Base-by-base conservation (phyloP, 2,329 filamentous ascomycete species). In the Aureobasidium sp. region DNA sequence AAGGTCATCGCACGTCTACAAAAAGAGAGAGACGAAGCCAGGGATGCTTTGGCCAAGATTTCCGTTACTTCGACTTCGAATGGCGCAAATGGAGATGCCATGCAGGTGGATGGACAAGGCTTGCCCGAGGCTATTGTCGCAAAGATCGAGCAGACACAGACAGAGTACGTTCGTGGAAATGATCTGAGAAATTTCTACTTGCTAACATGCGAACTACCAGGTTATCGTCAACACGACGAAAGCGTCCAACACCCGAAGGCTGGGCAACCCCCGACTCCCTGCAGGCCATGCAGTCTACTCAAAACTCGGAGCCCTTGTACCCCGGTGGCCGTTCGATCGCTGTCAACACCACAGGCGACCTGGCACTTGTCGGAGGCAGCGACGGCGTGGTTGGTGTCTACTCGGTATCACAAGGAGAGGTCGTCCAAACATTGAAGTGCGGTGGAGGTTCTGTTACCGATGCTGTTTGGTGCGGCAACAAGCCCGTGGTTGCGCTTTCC, bases 11-110 rank as follows among this genome's bases (percentile, higher is more conserved):
- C 91, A 67, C 85, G 93, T 52, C 74, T 99, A 73, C 89, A 89
- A n/a, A 88, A 85, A 73, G 94, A 99, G 80, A 81, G 94, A 66
- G 92, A 99, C 70, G 92, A 97, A 75, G 92, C 94, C 49, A 84
- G 93, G 67, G 89, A 94, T 75, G 90, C 94, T 15, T 79, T 99
- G 57, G 91, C 91, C 39, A 91, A 90, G 72, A 84, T 97, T 15
- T 90, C 89, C 1, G 86, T 97, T 48, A 85, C 86, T 29, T 64
- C 66, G 42, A 72, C 72, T 63, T 75, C 76, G 62, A 76, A 77
- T 3, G 77, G 76, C 12, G 82, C 69, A 51, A 76, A 84, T 68
- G 89, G 87, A 31, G 94, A 97, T 73, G 87, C 88, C 20, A 99
- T 99, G 94, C 90, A 94, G 67, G 87, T 99, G 20, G 94, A 99